Base-by-base conservation (phyloP, 305 asterid genomes). In the Andrographis paniculata region DNA sequence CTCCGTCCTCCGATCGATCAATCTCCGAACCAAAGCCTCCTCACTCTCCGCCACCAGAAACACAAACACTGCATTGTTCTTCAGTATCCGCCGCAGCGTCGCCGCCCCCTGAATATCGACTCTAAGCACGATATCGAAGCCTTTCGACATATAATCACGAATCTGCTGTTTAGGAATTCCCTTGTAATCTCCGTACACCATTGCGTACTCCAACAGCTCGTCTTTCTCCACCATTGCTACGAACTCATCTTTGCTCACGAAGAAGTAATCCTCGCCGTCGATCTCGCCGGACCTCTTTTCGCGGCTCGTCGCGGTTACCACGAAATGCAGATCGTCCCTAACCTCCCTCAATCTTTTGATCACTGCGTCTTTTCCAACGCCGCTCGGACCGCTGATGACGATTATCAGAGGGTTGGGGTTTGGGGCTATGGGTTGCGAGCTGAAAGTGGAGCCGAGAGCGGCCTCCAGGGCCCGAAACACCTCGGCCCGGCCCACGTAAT, bases 81-180 rank as follows among this genome's bases (percentile, higher is more conserved):
- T 77, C 69, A 86, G 48, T 23, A 83, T 77, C 68, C 69, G 66
- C 50, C 84, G 78, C 75, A 91, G 39, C 0, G 82, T 76, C 0
- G 84, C 83, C 1, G 92, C 95, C 3, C 98, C 96, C 62, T 86
- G 98, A 16, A 86, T 75, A 69, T 91, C 96, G n/a, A 91, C 98
- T 51, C 98, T 83, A 85, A 91, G 48, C 68, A 86, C 88, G 47
- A 82, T 77, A 59, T 91, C 96, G 53, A 67, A 67, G 71, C 98
- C 94, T 70, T 73, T 80, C 0, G 74, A 92, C 92, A 82, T 74
- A 21, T 68, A 67, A 2, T 86, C 94, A 70, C 94, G 62, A 52
- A 91, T 91, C 54, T 91, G 88, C 71, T 83, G 77, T 59, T 86
- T 86, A 0, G 95, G 95, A 1, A 83, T 68, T 17, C 95, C 95